Evolutionary conservation across 768 basidiomycete genomes (phyloP).

Genomic region (Scleroderma bovista): DNA sequence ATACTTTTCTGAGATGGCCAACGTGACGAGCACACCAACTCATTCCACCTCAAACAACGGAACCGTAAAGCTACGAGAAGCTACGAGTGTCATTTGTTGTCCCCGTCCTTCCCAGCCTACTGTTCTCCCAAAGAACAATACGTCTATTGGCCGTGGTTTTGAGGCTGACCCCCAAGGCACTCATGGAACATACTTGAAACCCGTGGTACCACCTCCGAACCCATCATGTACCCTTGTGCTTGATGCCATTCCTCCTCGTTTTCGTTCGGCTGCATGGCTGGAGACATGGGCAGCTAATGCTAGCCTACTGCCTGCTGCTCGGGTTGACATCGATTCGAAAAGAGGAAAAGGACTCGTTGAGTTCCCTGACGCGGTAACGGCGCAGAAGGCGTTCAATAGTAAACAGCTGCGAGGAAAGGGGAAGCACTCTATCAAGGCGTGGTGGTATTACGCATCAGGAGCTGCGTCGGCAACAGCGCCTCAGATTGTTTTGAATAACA

Average conservation of each 20-base stretch:
- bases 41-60: not conserved
- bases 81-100: not conserved
- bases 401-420: conserved; percentile 38
- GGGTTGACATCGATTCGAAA: conserved; percentile 37
- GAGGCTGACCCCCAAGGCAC: conserved; percentile 42
- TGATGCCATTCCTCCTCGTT: conserved; percentile 48
- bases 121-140: conserved; percentile 3
- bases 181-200: conserved; percentile 40
- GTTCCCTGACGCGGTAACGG: conserved; percentile 40
- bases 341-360: conserved; percentile 46
- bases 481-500: not conserved
- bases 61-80: too few relatives aligned
- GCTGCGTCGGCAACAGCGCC: not conserved
- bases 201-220: conserved; percentile 30
- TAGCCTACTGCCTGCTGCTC: conserved; percentile 33
- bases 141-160: conserved; percentile 41
- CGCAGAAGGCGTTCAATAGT: conserved; percentile 40
- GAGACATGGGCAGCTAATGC: conserved; percentile 39
- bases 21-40: not conserved
- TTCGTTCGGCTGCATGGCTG: conserved; percentile 39
- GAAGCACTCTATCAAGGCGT: conserved; percentile 8
- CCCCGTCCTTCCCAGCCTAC: conserved; percentile 6
- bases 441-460: conserved; percentile 11
- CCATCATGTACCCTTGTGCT: conserved; percentile 50
- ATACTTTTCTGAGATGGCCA: not conserved